Percentiles rank a stretch among this genome's conserved stretches.
phyloP scores from a whole-genome alignment of 495 filamentous ascomycete species.

The Evansstolkia leycettana region DNA sequence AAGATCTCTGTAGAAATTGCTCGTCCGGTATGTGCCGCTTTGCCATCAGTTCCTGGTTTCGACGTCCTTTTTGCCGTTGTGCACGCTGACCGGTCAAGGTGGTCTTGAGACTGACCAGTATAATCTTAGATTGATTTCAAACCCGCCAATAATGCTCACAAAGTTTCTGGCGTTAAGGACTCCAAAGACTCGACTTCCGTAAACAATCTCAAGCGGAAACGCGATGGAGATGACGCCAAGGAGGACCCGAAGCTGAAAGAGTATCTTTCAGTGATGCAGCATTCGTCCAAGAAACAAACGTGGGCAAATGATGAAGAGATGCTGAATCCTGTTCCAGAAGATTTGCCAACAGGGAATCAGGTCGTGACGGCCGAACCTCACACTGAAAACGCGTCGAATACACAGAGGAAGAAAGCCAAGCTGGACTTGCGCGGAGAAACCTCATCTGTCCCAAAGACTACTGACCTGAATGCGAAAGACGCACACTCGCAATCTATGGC shows the following conservation, averaged over 20 bases:
- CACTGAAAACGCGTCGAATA: constrained; percentile 26
- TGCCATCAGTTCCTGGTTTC: constrained; percentile 5
- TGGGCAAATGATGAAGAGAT: constrained; percentile 51
- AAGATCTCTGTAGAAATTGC: constrained; percentile 87
- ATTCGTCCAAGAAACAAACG: constrained; percentile 50
- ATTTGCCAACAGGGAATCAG: constrained; percentile 12
- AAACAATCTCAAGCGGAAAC: constrained; percentile 43
- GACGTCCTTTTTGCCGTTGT: constrained; percentile 14
- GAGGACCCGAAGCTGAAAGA: constrained; percentile 72
- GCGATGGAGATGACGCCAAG: constrained; percentile 30
- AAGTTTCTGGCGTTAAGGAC: constrained; percentile 21
- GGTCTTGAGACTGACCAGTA: constrained; percentile 34
- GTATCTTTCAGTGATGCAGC: constrained; percentile 73
- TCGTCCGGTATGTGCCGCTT: constrained; percentile 53
- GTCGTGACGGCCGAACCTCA: constrained; percentile 12
- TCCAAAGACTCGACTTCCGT: constrained; percentile 12
- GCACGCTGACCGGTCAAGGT: constrained; percentile 34
- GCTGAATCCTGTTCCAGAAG: constrained; percentile 16
- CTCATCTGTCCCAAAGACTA: background rate
- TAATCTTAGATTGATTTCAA: constrained; percentile 27
- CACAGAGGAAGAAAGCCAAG: constrained; percentile 30
- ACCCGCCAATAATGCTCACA: constrained; percentile 20
- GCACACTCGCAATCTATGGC: constrained; percentile 15
- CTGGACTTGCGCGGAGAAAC: constrained; percentile 9
- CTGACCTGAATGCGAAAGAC: background rate